These are phyloP conservation scores for Sugiyamaella floridensis DNA, from an alignment of 805 yeast genomes.

Conservation along the genomic window DNA sequence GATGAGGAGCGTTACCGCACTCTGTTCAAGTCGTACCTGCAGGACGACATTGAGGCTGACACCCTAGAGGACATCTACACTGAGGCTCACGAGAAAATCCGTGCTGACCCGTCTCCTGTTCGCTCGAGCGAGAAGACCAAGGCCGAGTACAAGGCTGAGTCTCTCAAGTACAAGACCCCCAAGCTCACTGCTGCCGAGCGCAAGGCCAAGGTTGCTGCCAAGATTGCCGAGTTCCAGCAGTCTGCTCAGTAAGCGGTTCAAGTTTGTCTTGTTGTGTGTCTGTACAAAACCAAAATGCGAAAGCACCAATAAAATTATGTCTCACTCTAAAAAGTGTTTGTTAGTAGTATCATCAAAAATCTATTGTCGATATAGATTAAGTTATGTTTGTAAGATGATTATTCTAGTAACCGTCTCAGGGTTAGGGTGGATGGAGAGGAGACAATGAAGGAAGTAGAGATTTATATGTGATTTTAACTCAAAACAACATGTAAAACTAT, in stretches of 20 bases:
- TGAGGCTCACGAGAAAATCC: slow-evolving; percentile 91
- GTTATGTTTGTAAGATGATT: no score
- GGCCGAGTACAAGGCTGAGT: slow-evolving; percentile 96
- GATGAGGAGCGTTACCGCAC: slow-evolving; percentile 99
- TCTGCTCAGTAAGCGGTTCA: slow-evolving; percentile 18
- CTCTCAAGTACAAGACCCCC: slow-evolving; percentile 82
- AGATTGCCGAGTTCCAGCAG: slow-evolving; percentile 70
- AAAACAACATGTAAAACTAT: no score
- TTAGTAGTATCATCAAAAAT: no score
- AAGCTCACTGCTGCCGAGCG: slow-evolving; percentile 91
- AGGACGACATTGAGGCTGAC: slow-evolving; percentile 96
- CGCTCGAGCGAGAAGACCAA: slow-evolving; percentile 90
- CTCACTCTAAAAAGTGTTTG: no score
- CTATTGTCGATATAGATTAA: no score
- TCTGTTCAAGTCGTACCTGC: slow-evolving; percentile 93
- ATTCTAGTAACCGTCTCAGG: no score
- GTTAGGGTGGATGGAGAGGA: no score
- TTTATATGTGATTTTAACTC: no score
- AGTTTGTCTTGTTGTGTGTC: no score
- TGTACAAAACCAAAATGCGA: no score
- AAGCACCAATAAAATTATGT: no score
- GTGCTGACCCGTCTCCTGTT: slow-evolving; percentile 90
- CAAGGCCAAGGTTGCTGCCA: slow-evolving; percentile 79
- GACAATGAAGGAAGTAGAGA: no score
- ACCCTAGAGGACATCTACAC: slow-evolving; percentile 91